Evolutionary conservation across 306 rosid species (phyloP), one percentile per base, ranked within the genome.

Genomic region (Sicyos edulis): DNA sequence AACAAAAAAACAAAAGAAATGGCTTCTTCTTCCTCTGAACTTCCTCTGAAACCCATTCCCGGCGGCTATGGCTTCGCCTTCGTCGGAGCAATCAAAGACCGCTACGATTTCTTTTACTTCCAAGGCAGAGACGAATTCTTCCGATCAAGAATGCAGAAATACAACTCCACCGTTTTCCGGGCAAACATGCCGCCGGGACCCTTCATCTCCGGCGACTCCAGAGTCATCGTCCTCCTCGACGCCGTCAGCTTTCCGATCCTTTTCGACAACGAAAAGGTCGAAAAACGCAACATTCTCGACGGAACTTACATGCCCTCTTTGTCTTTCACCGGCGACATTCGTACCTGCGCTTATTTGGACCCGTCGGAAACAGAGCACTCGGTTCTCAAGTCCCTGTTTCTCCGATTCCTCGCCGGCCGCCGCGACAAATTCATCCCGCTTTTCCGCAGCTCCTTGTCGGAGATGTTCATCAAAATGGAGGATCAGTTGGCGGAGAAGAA

Each of bases 241-340:
- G 93, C 83, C 10, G 7, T 68, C 4, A 89, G 86, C 16, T 92
- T 89, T 66, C 88, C 85, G 0, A 53, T 84, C 22, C 91, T 92
- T 54, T 81, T 92, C 10, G 88, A 92, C 83, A 86, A 26, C 17
- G 0, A 45, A 22, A 89, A 79, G 9, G 93, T 92, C 59, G 81
- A 82, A 16, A 92, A 87, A 34, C 82, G 78, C 0, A 47, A 87
- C 76, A 79, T 92, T 45, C 81, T 92, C 14, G 87, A 82, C 62
- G 97, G 97, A 19, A 92, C 97, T 3, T 92, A 67, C 89, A 92
- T 89, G 95, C 92, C 97, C 8, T 80, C 97, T 61, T 73, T 81
- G 12, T 16, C 77, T 13, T 85, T 83, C 84, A 89, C 97, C 70
- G 96, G 96, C 4, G 89, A 87, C 29, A 15, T 83, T 81, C 88